phyloP scores from a whole-genome alignment of 2,329 filamentous ascomycete species.

The Aspergillus quadrilineatus region DNA sequence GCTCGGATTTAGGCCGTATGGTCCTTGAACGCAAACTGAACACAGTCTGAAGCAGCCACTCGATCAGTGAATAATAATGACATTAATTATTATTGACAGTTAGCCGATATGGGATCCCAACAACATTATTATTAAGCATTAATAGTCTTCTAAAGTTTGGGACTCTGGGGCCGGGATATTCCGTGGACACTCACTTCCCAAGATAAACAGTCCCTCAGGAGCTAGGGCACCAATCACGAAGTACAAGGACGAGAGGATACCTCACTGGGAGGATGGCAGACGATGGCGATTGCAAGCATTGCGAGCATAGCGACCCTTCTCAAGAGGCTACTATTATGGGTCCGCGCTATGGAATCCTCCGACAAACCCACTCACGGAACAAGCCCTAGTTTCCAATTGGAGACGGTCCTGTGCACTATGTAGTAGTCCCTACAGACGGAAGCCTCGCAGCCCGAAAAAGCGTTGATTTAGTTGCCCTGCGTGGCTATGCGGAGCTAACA shows the following conservation, averaged over 20 bases:
- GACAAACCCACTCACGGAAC: slow-evolving; percentile 20
- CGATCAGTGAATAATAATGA: slow-evolving; percentile 1
- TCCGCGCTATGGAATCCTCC: slow-evolving; percentile 27
- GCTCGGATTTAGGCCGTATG: slow-evolving; percentile 17
- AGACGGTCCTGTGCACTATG: background rate
- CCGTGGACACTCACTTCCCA: background rate
- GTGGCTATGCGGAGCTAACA: slow-evolving; percentile 15
- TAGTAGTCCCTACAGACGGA: background rate
- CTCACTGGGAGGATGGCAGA: slow-evolving; percentile 14
- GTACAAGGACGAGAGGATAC: slow-evolving; percentile 17
- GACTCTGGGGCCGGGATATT: slow-evolving; percentile 4
- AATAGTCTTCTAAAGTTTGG: background rate
- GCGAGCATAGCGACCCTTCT: slow-evolving; percentile 25
- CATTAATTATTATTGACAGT: background rate
- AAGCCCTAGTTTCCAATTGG: slow-evolving; percentile 21
- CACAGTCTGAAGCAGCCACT: slow-evolving; percentile 3
- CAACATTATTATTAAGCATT: slow-evolving; percentile 8
- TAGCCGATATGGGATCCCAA: background rate
- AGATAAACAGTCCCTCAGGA: slow-evolving; percentile 16
- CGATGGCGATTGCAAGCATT: slow-evolving; percentile 23
- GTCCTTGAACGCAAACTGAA: slow-evolving; percentile 5
- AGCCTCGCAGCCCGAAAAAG: slow-evolving; percentile 10
- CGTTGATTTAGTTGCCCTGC: slow-evolving; percentile 10
- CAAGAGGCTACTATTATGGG: slow-evolving; percentile 25
- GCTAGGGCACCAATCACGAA: slow-evolving; percentile 25